Evolutionary conservation across 768 basidiomycete species (phyloP).

Genomic region (Naganishia antarctica): DNA sequence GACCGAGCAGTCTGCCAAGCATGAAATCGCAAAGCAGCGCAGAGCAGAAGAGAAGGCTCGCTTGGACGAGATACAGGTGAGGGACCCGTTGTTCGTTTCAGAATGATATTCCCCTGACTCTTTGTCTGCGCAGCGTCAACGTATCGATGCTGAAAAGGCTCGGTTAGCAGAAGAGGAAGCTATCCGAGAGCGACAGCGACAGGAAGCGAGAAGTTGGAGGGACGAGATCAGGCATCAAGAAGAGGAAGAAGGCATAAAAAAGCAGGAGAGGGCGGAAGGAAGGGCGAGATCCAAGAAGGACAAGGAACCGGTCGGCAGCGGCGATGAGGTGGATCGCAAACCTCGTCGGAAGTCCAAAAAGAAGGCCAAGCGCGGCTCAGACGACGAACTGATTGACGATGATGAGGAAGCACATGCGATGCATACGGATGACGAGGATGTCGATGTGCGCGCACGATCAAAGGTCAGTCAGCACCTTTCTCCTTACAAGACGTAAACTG

Average conservation of each 20-base stretch:
- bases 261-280: slow-evolving; percentile 19
- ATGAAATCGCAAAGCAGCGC: slow-evolving; percentile 20
- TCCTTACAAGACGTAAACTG: neutral
- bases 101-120: neutral
- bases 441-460: slow-evolving; percentile 20
- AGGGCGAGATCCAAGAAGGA: slow-evolving; percentile 24
- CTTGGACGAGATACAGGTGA: slow-evolving; percentile 52
- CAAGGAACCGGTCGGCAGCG: slow-evolving; percentile 25
- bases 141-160: slow-evolving; percentile 39
- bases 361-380: slow-evolving; percentile 29
- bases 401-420: slow-evolving; percentile 23
- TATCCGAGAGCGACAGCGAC: slow-evolving; percentile 22
- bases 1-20: slow-evolving; percentile 26
- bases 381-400: slow-evolving; percentile 61
- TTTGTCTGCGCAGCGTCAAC: slow-evolving; percentile 35
- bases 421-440: slow-evolving; percentile 27
- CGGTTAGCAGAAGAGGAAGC: slow-evolving; percentile 61
- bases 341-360: slow-evolving; percentile 30
- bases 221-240: slow-evolving; percentile 57
- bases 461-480: slow-evolving; percentile 18
- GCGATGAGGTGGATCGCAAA: slow-evolving; percentile 33
- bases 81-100: neutral
- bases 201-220: slow-evolving; percentile 54
- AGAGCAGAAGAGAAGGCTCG: slow-evolving; percentile 74
- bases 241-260: slow-evolving; percentile 26